Evolutionary conservation across 768 basidiomycete species (phyloP), one percentile per base, ranked within the genome.

Genomic region (Amanita jacksonii): DNA sequence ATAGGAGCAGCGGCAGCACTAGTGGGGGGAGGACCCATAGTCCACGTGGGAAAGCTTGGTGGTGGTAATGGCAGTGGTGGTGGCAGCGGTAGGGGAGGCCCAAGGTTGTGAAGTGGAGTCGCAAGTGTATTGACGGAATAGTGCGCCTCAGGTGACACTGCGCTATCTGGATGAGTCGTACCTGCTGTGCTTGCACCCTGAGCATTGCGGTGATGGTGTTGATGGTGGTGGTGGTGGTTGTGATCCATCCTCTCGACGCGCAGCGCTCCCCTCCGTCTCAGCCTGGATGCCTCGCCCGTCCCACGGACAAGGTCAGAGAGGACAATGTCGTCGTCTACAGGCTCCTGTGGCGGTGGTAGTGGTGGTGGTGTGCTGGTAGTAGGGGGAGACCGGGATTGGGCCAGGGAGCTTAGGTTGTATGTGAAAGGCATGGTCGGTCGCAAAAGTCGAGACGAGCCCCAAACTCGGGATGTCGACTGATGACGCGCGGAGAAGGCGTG

Each of bases 231-330:
- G 36, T 35, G 46, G 30, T 22, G 16, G 38, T 43, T 49, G 40
- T 52, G 37, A 27, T 44, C 43, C 3, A 20, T 13, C 8, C 65
- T 63, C 59, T 80, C 78, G 25, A 82, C 65, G 30, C 79, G 68
- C 70, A 85, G 73, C 41, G 84, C 84, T 8, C 84, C 84, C 50
- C 84, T 65, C 45, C 84, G 65, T n/a, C 84, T 73, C 42, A 85
- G 62, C 4, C 84, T 68, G 3, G 84, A 85, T 0, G 80, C 79
- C 54, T 86, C 84, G 12, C 77, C 84, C 1, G 78, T 78, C 12
- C 43, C 38, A 40, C 84, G 79, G 12, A 85, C 69, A 32, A 86
- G 70, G 58, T 85, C 83, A 1, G 80, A 81, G 35, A 85, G 72
- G 15, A 84, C 74, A 45, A 86, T 79, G 24, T 77, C 70, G 54